Evolutionary conservation across 225 moss, liverwort and hornwort species (phyloP).

Genomic region (Marchantia polymorpha): DNA sequence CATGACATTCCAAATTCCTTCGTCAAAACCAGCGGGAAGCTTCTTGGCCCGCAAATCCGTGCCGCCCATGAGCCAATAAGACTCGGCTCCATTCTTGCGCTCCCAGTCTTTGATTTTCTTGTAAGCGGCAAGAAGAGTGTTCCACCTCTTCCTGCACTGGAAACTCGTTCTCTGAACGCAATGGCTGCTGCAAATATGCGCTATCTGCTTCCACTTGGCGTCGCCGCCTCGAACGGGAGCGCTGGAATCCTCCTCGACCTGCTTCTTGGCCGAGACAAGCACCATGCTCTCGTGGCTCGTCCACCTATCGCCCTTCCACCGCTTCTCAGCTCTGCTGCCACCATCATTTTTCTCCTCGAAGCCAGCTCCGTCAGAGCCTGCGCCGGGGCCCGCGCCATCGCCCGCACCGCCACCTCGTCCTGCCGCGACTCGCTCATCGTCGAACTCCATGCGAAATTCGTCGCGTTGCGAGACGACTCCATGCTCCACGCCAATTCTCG

Average conservation of each 20-base stretch:
- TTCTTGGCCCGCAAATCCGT: constrained; percentile 41
- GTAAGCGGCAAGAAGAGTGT: constrained; percentile 42
- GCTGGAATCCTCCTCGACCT: constrained; percentile 38
- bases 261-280: constrained; percentile 45
- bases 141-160: constrained; percentile 46
- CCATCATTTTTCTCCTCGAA: constrained; percentile 24
- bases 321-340: constrained; percentile 31
- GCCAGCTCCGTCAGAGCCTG: neutral
- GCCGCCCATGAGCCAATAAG: constrained; percentile 40
- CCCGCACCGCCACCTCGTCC: neutral
- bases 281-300: constrained; percentile 46
- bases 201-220: constrained; percentile 45
- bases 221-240: constrained; percentile 34
- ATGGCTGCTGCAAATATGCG: constrained; percentile 33
- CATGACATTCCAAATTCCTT: constrained; percentile 46
- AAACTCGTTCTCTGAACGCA: constrained; percentile 40
- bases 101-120: constrained; percentile 45
- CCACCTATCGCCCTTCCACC: constrained; percentile 46
- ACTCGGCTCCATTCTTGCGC: constrained; percentile 32
- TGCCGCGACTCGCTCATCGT: neutral
- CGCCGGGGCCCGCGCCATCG: neutral
- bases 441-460: constrained; percentile 1
- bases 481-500: neutral
- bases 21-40: constrained; percentile 44
- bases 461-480: neutral